A percentile compares a stretch with the other conserved stretches of the same genome.
Conservation (phyloP, 2,329 filamentous ascomycete species). For the Pseudogymnoascus sp. region DNA sequence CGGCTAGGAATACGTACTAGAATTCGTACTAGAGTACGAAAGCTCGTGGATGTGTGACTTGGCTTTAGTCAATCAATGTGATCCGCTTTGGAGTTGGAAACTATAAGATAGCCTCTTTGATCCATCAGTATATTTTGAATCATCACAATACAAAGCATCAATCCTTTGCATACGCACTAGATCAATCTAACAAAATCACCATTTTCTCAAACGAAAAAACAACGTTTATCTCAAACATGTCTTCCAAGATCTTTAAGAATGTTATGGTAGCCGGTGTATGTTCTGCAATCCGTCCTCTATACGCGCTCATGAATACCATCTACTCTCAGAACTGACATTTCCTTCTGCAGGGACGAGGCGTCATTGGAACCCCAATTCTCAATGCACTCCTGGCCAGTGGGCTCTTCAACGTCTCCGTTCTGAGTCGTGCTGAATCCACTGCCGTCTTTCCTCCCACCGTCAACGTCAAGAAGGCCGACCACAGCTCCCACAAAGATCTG, state of each 20-base stretch:
- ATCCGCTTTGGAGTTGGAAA: not conserved
- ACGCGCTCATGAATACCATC: not conserved
- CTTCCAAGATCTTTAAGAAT: not conserved
- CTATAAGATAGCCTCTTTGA: not conserved
- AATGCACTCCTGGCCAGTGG: conserved; percentile 22
- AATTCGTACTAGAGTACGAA: not conserved
- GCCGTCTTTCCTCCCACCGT: conserved; percentile 19
- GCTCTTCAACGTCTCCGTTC: conserved; percentile 26
- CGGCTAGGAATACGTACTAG: too few species aligned
- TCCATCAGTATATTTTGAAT: not conserved
- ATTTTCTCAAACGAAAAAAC: not conserved
- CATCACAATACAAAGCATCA: not conserved
- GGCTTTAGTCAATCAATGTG: not conserved
- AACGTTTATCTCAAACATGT: not conserved
- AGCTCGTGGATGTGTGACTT: not conserved
- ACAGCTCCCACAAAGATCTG: conserved; percentile 11
- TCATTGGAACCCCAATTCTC: conserved; percentile 25
- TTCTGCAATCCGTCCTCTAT: not conserved
- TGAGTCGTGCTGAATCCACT: conserved; percentile 25
- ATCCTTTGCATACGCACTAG: not conserved
- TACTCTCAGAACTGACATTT: not conserved
- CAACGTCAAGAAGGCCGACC: conserved; percentile 15
- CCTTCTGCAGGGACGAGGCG: conserved; percentile 22
- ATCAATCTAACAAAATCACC: not conserved
- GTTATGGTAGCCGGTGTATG: not conserved